A percentile compares a stretch with the other conserved stretches of the same genome.
phyloP scores from a whole-genome alignment of 306 rosid species.

The Vigna mungo region DNA sequence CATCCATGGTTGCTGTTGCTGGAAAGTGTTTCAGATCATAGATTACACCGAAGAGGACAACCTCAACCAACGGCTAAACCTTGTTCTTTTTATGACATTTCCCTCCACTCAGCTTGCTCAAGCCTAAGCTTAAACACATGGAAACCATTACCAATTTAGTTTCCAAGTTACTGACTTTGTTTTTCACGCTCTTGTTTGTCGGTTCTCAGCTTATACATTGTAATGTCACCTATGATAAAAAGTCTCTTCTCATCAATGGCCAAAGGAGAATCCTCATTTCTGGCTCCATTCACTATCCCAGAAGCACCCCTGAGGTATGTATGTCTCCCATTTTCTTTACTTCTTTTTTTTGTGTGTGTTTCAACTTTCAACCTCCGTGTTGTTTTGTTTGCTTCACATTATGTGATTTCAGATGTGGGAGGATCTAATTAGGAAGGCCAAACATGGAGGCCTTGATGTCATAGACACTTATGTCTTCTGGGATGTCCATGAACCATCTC shows the following conservation, averaged over 20 bases:
- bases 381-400: slow-evolving; percentile 45
- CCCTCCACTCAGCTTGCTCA: slow-evolving; percentile 42
- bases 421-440: slow-evolving; percentile 84
- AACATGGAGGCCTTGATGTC: slow-evolving; percentile 92
- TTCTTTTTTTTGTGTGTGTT: not conserved
- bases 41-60: slow-evolving; percentile 18
- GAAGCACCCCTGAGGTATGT: slow-evolving; percentile 88
- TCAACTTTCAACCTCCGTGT: not conserved
- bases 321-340: slow-evolving; percentile 5
- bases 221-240: slow-evolving; percentile 77
- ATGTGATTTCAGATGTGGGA: slow-evolving; percentile 88
- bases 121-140: slow-evolving; percentile 47
- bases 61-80: not conserved
- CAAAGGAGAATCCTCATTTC: slow-evolving; percentile 83
- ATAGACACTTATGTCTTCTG: slow-evolving; percentile 95
- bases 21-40: slow-evolving; percentile 46
- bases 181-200: slow-evolving; percentile 48
- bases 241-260: slow-evolving; percentile 88
- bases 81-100: slow-evolving; percentile 42
- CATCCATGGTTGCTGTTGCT: not conserved
- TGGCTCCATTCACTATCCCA: slow-evolving; percentile 97
- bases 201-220: slow-evolving; percentile 58
- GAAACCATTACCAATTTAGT: slow-evolving; percentile 55
- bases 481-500: slow-evolving; percentile 97
- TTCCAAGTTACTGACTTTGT: slow-evolving; percentile 56